phyloP scores from a whole-genome alignment of 306 rosid genomes.

The Cicer chorassanicum region DNA sequence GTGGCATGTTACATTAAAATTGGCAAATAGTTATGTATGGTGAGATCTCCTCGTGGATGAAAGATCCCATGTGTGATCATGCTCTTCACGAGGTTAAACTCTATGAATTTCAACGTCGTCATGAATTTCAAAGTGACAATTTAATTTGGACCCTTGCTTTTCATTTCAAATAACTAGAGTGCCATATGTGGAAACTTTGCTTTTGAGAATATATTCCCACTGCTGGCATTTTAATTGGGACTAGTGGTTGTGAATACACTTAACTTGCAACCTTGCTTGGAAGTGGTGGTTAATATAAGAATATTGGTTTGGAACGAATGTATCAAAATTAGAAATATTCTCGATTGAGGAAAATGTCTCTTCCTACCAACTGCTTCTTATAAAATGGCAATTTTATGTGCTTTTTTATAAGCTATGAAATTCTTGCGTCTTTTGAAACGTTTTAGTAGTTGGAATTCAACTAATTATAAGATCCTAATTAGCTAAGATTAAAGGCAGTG shows the following conservation, averaged over 20 bases:
- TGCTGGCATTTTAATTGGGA: background rate
- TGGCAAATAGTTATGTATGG: no score
- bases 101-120: constrained; percentile 9
- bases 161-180: constrained; percentile 10
- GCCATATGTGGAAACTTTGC: constrained; percentile 38
- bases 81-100: constrained; percentile 19
- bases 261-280: background rate
- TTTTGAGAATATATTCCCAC: constrained; percentile 45
- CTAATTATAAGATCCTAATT: background rate
- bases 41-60: no score
- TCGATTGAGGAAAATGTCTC: background rate
- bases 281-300: background rate
- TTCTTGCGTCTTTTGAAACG: no score
- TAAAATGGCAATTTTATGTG: constrained; percentile 27
- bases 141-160: constrained; percentile 37
- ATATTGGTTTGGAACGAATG: constrained; percentile 12
- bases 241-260: constrained; percentile 18
- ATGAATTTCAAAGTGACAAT: constrained; percentile 14
- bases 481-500: background rate
- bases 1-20: no score
- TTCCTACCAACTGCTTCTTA: constrained; percentile 5
- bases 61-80: background rate
- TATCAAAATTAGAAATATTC: background rate
- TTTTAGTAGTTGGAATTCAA: no score
- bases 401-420: background rate